Conservation (phyloP, 352 stramenopile species). For the Globisporangium heterothallicum region DNA sequence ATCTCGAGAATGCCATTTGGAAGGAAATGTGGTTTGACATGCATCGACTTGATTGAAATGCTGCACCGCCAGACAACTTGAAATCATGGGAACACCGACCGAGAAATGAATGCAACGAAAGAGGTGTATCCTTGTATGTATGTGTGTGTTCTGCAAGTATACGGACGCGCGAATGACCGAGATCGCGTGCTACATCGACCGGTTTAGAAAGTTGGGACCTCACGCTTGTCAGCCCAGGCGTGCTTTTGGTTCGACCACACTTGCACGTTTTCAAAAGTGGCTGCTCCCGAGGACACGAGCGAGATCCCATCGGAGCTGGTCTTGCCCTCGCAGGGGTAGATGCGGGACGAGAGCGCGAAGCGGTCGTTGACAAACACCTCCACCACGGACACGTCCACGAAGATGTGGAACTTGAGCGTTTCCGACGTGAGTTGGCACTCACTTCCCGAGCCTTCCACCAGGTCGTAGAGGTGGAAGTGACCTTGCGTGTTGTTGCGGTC, state of each 20-base stretch:
- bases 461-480: slow-evolving; percentile 58
- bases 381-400: slow-evolving; percentile 63
- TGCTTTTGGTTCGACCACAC: slow-evolving; percentile 65
- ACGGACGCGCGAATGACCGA: too few species aligned
- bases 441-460: slow-evolving; percentile 23
- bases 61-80: too few species aligned
- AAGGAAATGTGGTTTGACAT: too few species aligned
- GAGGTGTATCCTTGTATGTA: too few species aligned
- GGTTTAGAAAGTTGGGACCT: slow-evolving; percentile 25
- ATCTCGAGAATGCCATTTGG: too few species aligned
- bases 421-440: slow-evolving; percentile 35
- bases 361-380: slow-evolving; percentile 72
- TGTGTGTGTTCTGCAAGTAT: background rate
- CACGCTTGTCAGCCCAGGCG: slow-evolving; percentile 43
- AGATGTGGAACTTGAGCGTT: slow-evolving; percentile 52
- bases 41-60: too few species aligned
- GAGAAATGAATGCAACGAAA: too few species aligned
- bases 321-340: slow-evolving; percentile 54
- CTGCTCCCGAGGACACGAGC: slow-evolving; percentile 29
- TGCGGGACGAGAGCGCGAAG: slow-evolving; percentile 54
- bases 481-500: slow-evolving; percentile 30
- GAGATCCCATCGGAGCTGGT: slow-evolving; percentile 52
- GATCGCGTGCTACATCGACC: background rate
- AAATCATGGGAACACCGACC: too few species aligned
- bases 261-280: slow-evolving; percentile 56